phyloP scores from a whole-genome alignment of 2,329 filamentous ascomycete species.

The Metarhizium humberi region DNA sequence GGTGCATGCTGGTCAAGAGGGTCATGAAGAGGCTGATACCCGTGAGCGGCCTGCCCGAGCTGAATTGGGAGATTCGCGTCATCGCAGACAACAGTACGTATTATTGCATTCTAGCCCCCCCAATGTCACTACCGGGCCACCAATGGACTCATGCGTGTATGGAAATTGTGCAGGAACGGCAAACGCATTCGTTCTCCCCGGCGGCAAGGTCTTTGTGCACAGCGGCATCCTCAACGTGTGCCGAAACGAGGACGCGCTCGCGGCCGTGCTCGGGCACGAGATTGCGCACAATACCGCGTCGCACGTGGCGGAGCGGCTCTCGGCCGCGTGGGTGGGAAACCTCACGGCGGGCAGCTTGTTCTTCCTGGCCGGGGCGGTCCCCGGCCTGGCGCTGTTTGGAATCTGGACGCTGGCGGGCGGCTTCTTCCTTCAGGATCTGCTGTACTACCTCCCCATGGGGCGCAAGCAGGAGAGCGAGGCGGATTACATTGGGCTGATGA shows the following conservation, averaged over 20 bases:
- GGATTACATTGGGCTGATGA: constrained; percentile 72
- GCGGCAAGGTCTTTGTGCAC: constrained; percentile 72
- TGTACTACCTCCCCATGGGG: constrained; percentile 59
- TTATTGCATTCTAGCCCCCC: not conserved
- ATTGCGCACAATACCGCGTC: constrained; percentile 68
- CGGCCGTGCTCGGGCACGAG: constrained; percentile 70
- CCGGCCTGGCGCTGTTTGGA: constrained; percentile 27
- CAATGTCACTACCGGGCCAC: not conserved
- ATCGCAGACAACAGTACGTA: constrained; percentile 52
- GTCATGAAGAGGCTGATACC: constrained; percentile 61
- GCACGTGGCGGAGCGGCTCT: constrained; percentile 57
- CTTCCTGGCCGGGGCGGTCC: constrained; percentile 34
- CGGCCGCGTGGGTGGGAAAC: constrained; percentile 41
- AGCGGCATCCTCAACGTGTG: constrained; percentile 64
- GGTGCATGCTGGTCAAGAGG: constrained; percentile 46
- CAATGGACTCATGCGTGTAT: not conserved
- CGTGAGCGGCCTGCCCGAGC: constrained; percentile 48
- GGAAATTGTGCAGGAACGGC: constrained; percentile 30
- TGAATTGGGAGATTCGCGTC: constrained; percentile 64
- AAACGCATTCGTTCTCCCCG: constrained; percentile 73
- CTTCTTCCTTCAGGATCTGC: constrained; percentile 44
- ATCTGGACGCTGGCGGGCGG: constrained; percentile 36
- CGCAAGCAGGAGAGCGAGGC: constrained; percentile 68
- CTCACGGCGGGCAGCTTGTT: constrained; percentile 41
- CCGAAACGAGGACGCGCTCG: constrained; percentile 57